Evolutionary conservation across 2,329 filamentous ascomycete genomes (phyloP), one percentile per base, ranked within the genome.

Genomic region (Fusarium solani-melongenae): DNA sequence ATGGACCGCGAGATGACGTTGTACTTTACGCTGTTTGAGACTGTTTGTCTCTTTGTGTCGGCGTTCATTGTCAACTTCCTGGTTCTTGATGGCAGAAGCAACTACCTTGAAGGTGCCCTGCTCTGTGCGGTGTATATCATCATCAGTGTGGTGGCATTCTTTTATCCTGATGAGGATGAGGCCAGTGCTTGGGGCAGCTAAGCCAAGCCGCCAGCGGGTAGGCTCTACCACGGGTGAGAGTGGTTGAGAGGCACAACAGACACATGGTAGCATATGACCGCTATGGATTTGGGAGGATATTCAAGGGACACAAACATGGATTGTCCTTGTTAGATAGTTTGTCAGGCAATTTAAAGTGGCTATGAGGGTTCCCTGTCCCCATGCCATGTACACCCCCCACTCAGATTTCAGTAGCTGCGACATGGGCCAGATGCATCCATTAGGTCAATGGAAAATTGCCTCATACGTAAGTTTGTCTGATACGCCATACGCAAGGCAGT

Each of bases 21-120:
- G 36, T 95, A 96, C 84, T 97, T 97, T 82, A 94, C 94, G 69
- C 88, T 94, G 57, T 97, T 97, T 82, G 94, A 97, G 87, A 97
- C 94, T 0, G 93, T 96, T 24, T 94, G 92, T 65, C 89, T 97
- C 78, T 97, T 97, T 82, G 90, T 96, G 60, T 93, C 91, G 60
- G 92, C 94, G 9, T 91, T 97, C 73, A 94, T 97, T 71, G 93
- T 96, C 82, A 96, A 96, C 83, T 97, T 96, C 80, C 84, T 97
- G 68, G 94, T 97, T 57, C 86, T 96, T 69, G 94, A 97, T 78
- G 94, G 94, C 12, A 89, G 94, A 80, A 94, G 92, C 80, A 97
- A 97, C 80, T 97, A 96, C 77, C 89, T 97, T 14, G 94, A 97
- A 83, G 94, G 94, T 15, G 91, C 92, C 2, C 80, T 93, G 46